phyloP scores from a whole-genome alignment of 768 basidiomycete species.

The Heimioporus sp. region DNA sequence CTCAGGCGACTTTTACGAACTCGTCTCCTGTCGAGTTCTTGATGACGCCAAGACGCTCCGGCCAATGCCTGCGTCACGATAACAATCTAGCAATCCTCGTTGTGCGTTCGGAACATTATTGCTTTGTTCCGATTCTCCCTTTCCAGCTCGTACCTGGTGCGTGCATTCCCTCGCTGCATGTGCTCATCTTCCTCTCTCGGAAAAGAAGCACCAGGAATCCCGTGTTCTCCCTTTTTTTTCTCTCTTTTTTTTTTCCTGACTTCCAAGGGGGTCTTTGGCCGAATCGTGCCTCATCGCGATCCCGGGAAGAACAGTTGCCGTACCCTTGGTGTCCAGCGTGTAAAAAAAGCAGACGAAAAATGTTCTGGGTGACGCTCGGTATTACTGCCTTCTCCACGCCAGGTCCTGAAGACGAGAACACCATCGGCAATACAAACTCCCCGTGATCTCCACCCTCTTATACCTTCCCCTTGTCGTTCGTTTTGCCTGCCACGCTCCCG shows the following conservation, averaged over 20 bases:
- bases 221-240: too few relatives aligned
- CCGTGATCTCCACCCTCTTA: slow-evolving; percentile 10
- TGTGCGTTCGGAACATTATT: background rate
- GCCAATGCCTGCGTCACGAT: background rate
- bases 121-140: background rate
- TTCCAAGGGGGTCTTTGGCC: too few relatives aligned
- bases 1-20: too few relatives aligned
- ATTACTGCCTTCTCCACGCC: background rate
- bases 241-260: too few relatives aligned
- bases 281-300: background rate
- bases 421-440: background rate
- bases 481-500: background rate
- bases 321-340: background rate
- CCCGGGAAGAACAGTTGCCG: slow-evolving; percentile 1
- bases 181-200: background rate
- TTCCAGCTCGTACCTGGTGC: slow-evolving; percentile 11
- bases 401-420: background rate
- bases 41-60: too few relatives aligned
- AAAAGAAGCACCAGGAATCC: slow-evolving; percentile 12
- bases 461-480: slow-evolving; percentile 1
- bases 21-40: background rate
- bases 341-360: background rate
- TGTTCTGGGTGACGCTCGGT: too few relatives aligned
- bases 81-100: background rate
- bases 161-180: too few relatives aligned